These are phyloP conservation scores for Solanum chacoense DNA, from an alignment of 305 asterid species.

Conservation along the genomic window DNA sequence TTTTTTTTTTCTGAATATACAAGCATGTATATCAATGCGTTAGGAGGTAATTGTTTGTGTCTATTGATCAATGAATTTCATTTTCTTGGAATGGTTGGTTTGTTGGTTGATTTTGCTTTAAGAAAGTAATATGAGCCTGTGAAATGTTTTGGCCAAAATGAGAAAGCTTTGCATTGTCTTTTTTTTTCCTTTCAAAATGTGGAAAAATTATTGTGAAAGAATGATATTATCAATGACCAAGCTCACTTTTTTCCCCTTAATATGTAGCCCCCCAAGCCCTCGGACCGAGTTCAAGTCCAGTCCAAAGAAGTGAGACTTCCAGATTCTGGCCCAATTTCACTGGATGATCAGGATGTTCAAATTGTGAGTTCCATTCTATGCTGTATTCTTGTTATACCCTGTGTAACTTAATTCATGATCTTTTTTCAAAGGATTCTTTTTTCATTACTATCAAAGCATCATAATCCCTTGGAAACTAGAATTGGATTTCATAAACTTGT, in stretches of 20 bases:
- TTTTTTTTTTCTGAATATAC: not conserved
- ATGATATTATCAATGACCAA: not conserved
- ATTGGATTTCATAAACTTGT: not conserved
- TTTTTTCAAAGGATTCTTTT: not conserved
- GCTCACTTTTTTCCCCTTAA: not conserved
- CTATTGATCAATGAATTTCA: not conserved
- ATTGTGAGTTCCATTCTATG: constrained; percentile 47
- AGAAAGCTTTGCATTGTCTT: not conserved
- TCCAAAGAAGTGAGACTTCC: constrained; percentile 78
- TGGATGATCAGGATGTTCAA: constrained; percentile 85
- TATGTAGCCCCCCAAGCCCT: constrained; percentile 64
- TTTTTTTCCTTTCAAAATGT: not conserved
- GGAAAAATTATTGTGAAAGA: not conserved
- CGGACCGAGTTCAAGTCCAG: constrained; percentile 85
- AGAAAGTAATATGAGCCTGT: not conserved
- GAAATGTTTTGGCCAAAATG: not conserved
- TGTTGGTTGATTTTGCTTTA: not conserved
- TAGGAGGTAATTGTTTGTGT: not conserved
- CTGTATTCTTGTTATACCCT: not conserved
- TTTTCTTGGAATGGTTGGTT: not conserved
- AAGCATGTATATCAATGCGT: not conserved
- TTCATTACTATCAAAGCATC: not conserved
- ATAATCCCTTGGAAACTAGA: not conserved
- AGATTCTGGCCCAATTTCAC: constrained; percentile 62
- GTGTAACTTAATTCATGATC: not conserved